phyloP scores from a whole-genome alignment of 1,139 yeast species.

The Suhomyces kunorum region DNA sequence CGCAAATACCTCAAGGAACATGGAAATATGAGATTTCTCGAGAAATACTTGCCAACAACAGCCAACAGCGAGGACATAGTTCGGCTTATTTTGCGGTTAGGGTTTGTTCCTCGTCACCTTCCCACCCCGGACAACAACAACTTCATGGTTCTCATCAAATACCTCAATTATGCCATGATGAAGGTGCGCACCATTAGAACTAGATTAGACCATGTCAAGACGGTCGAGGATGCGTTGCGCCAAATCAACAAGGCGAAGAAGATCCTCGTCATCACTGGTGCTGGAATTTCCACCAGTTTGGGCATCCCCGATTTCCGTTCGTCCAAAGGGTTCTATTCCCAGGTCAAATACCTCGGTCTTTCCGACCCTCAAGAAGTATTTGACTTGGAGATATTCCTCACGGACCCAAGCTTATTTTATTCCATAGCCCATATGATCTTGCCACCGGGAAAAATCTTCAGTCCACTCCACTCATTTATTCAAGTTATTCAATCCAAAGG shows the following conservation, averaged over 20 bases:
- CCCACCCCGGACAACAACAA: constrained; percentile 31
- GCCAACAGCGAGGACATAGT: constrained; percentile 57
- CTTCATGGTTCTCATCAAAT: constrained; percentile 50
- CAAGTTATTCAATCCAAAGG: constrained; percentile 72
- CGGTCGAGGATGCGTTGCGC: constrained; percentile 60
- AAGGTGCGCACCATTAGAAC: constrained; percentile 57
- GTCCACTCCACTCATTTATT: constrained; percentile 88
- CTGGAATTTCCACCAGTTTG: constrained; percentile 89
- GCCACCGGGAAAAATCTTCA: constrained; percentile 72
- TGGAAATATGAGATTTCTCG: constrained; percentile 62
- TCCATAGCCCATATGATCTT: constrained; percentile 84
- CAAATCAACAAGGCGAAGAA: constrained; percentile 58
- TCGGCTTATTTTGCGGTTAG: constrained; percentile 49
- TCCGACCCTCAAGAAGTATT: constrained; percentile 95
- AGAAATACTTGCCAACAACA: constrained; percentile 58
- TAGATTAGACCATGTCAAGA: constrained; percentile 51
- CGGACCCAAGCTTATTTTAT: constrained; percentile 83
- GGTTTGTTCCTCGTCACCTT: constrained; percentile 50
- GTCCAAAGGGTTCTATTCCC: constrained; percentile 79
- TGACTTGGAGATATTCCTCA: constrained; percentile 68
- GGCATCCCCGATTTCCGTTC: constrained; percentile 97
- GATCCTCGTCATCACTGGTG: constrained; percentile 86
- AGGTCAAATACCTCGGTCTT: constrained; percentile 64
- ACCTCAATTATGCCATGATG: constrained; percentile 61
- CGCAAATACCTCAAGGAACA: constrained; percentile 59